Evolutionary conservation across 805 yeast genomes (phyloP), one percentile per base, ranked within the genome.

Genomic region (Saccharomyces eubayanus): DNA sequence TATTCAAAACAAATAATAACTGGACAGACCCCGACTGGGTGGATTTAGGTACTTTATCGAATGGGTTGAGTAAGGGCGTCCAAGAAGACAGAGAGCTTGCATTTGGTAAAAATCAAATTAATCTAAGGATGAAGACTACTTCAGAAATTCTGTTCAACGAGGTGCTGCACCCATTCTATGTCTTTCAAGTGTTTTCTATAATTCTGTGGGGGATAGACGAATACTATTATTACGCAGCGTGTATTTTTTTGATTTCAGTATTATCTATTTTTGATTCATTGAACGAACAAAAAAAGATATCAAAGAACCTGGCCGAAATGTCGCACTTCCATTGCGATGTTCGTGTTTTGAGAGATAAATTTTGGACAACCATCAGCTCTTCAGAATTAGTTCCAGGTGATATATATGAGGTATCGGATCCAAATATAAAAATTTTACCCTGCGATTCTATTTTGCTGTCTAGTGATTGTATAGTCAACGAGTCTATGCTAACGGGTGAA

Each of bases 401-500:
- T 68, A 81, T 94, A 1, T 90, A 85, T 65, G 99, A 94, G 72
- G 82, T 94, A 36, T 84, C 90, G 1, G 97, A 91, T 63, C 96
- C 97, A 0, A 79, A 87, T 0, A 72, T 94, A 53, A 62, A 74
- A 3, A 63, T 78, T 1, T 77, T 92, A 49, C 99, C 99, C 0
- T 90, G 97, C 66, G 99, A 94, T 69, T 86, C 96, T 0, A 69
- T 94, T 11, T 74, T 94, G 50, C 72, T 92, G 20, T 81, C 90
- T 31, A 99, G 99, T 51, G 98, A 91, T 66, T 88, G 96, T 66
- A 90, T 94, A 52, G 87, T 94, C n/a, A 94, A 94, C 68, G 99
- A 94, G 67, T 87, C 97, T 5, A 94, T 94, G 96, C 77, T 94
- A 21, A 94, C 99, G 0, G 99, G 99, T 43, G 99, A 94, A 68